Base-by-base conservation (phyloP, 2,329 filamentous ascomycete genomes). In the Cryoendolithus antarcticus region DNA sequence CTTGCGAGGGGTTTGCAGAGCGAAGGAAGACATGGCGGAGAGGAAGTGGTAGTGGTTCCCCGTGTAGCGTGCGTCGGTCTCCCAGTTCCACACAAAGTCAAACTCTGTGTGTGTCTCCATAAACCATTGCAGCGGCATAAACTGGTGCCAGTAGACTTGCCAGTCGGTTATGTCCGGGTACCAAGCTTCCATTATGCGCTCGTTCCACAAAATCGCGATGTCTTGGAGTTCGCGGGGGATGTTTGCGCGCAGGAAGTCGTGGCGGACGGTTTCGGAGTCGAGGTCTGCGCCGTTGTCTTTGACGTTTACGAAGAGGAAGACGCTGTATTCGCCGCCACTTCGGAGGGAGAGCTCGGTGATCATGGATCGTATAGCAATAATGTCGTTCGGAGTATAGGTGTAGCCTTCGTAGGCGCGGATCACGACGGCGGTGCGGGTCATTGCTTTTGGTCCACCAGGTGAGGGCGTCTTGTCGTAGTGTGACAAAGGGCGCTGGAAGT, bases 11-110 rank as follows among this genome's bases (percentile, higher is more conserved):
- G 74, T 67, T 30, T 65, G 60, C 40, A 66, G 65, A 9, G 67
- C 68, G 45, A 74, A 75, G 1, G 69, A 60, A 13, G 64, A 61
- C 6, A 86, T 60, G 44, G 77, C 77, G 48, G 80, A 72, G 32
- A 86, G 72, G 47, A 89, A 74, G 50, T 89, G 80, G 59, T 89
- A 88, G 62, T 86, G 79, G 46, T 91, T 82, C 6, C 84, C 84
- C 0, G 78, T 85, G 53, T 82, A 81, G 35, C 85, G 72, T 27
- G 80, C 77, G 54, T 91, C 83, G 62, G 86, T 82, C 56, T 91
- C 85, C 83, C 82, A 88, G 57, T 89, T 88, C 82, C 84, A 69
- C 49, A 86, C 70, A 51, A 74, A 86, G 49, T 88, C 81, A 47
- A 83, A 91, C 51, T 89, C 77, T 0, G 82, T 82, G 51, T 86